Base-by-base conservation (phyloP, 257 asterid genomes). In the Solanum ahanhuiri region DNA sequence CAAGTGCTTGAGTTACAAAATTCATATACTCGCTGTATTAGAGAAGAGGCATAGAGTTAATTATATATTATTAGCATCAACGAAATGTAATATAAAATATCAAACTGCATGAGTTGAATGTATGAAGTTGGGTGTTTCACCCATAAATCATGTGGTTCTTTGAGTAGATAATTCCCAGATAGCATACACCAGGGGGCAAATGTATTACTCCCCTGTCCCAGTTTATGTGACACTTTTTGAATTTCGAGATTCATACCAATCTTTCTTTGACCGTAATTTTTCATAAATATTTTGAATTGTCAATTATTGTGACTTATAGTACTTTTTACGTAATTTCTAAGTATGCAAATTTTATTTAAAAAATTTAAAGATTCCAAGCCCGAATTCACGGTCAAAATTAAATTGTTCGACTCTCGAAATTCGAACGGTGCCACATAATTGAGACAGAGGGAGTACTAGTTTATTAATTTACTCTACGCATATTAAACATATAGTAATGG, bases 1-100 rank as follows among this genome's bases (percentile, higher is more conserved):
- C 97, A 85, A 93, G 91, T 64, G 97, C 96, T 89, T 93, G 97
- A 43, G 87, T 90, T 85, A 93, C 98, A 87, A 91, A 88, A 66
- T 89, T 93, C 88, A 88, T 86, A 84, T 94, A 94, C 92, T 94
- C 98, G 76, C 97, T 93, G 96, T 89, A 89, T 88, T 86, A 90
- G 83, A 83, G 45, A 84, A 86, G 88, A 28, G 41, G 33, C 39
- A 23, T 79, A 45, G 84, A 79, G 67, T 28, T 17, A 28, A 43
- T 48, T 45, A 81, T 45, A 48, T 28, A 25, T 8, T 43, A n/a
- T 64, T 63, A 64, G 81, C 39, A 66, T 20, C 60, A 20, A 60
- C 12, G 23, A 28, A 69, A 83, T 39, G 64, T 37, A 15, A 17
- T 9, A 83, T 83, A 23, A 39, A 39, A 39, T 83, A 57, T 37